A percentile compares a stretch with the other conserved stretches of the same genome.
These are phyloP conservation scores for Aethionema arabicum DNA, from an alignment of 345 rosid species.

Conservation along the genomic window DNA sequence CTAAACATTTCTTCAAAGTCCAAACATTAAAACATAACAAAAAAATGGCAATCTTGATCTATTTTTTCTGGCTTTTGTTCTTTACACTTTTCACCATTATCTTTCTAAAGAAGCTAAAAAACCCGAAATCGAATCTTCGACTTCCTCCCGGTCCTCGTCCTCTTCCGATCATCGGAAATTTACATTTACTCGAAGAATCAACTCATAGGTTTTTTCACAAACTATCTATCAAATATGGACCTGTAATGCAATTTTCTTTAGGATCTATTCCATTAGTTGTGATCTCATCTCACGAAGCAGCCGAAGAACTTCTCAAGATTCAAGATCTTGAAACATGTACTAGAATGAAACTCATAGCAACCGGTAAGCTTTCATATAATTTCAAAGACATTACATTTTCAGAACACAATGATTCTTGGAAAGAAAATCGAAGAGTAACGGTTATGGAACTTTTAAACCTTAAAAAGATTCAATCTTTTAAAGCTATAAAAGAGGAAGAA, in stretches of 20 bases:
- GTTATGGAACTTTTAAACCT: constrained; percentile 42
- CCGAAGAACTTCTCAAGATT: constrained; percentile 37
- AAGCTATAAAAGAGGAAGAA: constrained; percentile 43
- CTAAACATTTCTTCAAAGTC: too few relatives aligned
- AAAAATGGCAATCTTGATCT: too few relatives aligned
- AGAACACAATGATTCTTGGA: constrained; percentile 40
- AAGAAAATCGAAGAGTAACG: constrained; percentile 39
- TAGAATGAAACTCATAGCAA: constrained; percentile 34
- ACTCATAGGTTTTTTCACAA: constrained; percentile 30
- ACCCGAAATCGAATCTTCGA: not conserved
- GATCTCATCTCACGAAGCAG: constrained; percentile 44
- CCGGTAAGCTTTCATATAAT: constrained; percentile 40
- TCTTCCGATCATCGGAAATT: constrained; percentile 22
- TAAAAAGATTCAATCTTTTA: constrained; percentile 35
- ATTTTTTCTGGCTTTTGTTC: too few relatives aligned
- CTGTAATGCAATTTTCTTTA: constrained; percentile 40
- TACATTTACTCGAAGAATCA: not conserved
- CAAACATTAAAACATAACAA: too few relatives aligned
- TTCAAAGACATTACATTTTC: constrained; percentile 42
- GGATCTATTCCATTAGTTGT: constrained; percentile 33
- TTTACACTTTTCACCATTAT: too few relatives aligned
- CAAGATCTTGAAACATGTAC: constrained; percentile 42
- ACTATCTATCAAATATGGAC: constrained; percentile 47
- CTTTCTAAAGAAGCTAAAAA: not conserved
- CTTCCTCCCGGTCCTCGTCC: not conserved